Percentiles rank a stretch among this genome's conserved stretches.
Evolutionary conservation across 2,329 filamentous ascomycete genomes (phyloP).

Genomic region (Penicillium sp.): DNA sequence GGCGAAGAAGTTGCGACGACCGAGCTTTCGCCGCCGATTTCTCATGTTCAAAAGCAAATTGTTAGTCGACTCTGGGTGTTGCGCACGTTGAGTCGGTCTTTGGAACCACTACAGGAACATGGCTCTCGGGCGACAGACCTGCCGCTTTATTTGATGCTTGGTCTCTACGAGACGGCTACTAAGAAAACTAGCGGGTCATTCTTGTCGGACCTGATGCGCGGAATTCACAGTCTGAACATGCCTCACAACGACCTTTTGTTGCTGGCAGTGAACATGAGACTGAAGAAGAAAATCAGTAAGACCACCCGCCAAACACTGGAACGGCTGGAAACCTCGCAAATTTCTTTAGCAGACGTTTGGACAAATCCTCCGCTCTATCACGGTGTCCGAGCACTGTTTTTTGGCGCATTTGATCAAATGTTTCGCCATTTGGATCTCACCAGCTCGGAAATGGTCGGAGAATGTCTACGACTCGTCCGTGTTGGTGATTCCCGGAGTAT

Average conservation of each 20-base stretch:
- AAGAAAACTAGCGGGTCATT: constrained; percentile 16
- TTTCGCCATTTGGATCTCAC: constrained; percentile 32
- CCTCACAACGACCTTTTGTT: constrained; percentile 28
- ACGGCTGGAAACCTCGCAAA: constrained; percentile 22
- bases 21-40: not conserved
- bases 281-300: constrained; percentile 19
- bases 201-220: constrained; percentile 23
- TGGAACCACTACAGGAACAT: constrained; percentile 18
- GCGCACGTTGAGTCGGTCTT: constrained; percentile 21
- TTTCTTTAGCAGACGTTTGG: constrained; percentile 26
- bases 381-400: constrained; percentile 21
- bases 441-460: constrained; percentile 25
- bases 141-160: constrained; percentile 21
- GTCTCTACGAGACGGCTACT: constrained; percentile 22
- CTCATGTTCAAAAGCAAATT: constrained; percentile 22
- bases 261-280: constrained; percentile 24
- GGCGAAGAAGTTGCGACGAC: not conserved
- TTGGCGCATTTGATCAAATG: constrained; percentile 26
- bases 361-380: constrained; percentile 23
- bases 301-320: constrained; percentile 20
- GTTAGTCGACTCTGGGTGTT: constrained; percentile 31
- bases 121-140: constrained; percentile 16
- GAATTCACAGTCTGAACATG: constrained; percentile 25
- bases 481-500: constrained; percentile 23
- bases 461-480: constrained; percentile 27